Base-by-base conservation (phyloP, 345 rosid species). In the Ceriops tagal region DNA sequence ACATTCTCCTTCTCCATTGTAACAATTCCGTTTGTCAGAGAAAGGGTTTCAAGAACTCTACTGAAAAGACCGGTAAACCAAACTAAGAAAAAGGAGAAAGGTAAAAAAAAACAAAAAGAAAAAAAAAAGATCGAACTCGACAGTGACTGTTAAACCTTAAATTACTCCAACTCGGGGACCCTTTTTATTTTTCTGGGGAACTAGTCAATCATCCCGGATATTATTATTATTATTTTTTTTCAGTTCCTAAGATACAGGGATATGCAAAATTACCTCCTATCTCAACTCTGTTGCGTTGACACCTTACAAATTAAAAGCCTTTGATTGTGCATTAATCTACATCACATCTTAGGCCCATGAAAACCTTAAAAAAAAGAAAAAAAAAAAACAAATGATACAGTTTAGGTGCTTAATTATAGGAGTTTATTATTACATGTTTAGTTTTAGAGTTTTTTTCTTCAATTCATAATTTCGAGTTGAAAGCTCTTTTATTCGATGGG, bases 1-100 rank as follows among this genome's bases (percentile, higher is more conserved):
- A 39, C 51, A 1, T 21, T 64, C 7, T 22, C 65, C 55, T 63
- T 64, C 28, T 63, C 77, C 69, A 68, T 58, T 10, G 63, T 16
- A 61, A 53, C 1, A 20, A 55, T 22, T 37, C 30, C 27, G 30
- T 57, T 22, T 30, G 15, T 43, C 52, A 58, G 64, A 58, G 76
- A 66, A 43, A 47, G 27, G 32, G 47, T 32, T 20, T 24, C 2
- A 9, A 15, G 31, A 56, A 56, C 26, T 24, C 59, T 10, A 37
- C 3, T 31, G 8, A 32, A 49, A 61, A 5, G 3, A 13, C 55
- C 30, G 35, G 46, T 9, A 53, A 24, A 66, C 22, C 20, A 34
- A 49, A 58, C 16, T 6, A 43, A 16, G 11, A 2, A 16, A 49
- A 51, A 20, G 4, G 0, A 31, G 4, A 31, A 31, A 32, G 0